Evolutionary conservation across 2,329 filamentous ascomycete genomes (phyloP).

Genomic region (Hawksworthiomyces lignivorus): DNA sequence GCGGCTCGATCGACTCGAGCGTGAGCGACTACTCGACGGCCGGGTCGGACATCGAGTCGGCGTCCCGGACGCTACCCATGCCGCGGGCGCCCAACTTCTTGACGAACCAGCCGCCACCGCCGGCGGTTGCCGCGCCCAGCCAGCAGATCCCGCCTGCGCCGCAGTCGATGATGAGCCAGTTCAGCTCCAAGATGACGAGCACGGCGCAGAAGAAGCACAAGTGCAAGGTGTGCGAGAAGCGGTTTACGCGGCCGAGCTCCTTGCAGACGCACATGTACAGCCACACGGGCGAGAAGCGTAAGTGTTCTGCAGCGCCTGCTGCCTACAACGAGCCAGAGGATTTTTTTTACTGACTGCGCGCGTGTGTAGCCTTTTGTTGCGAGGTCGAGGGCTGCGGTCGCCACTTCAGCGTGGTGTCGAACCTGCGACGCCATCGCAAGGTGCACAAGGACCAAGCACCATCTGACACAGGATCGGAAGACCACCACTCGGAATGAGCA

Average conservation of each 20-base stretch:
- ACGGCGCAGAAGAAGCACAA: slow-evolving; percentile 99
- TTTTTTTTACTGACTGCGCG: neutral
- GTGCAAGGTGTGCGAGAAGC: slow-evolving; percentile 97
- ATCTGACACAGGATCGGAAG: slow-evolving; percentile 57
- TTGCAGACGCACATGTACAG: slow-evolving; percentile 97
- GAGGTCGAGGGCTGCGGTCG: slow-evolving; percentile 92
- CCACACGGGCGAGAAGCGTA: slow-evolving; percentile 96
- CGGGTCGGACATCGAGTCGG: slow-evolving; percentile 77
- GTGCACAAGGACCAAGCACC: slow-evolving; percentile 76
- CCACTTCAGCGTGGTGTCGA: slow-evolving; percentile 95
- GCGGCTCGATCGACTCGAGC: slow-evolving; percentile 73
- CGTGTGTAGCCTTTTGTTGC: slow-evolving; percentile 70
- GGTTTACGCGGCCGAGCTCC: slow-evolving; percentile 89
- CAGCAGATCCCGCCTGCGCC: slow-evolving; percentile 60
- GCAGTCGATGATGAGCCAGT: slow-evolving; percentile 97
- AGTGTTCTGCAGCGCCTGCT: no score
- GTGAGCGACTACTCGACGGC: slow-evolving; percentile 90
- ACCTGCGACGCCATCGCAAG: slow-evolving; percentile 88
- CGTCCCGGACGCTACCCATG: slow-evolving; percentile 78
- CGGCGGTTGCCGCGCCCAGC: slow-evolving; percentile 12
- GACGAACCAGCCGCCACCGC: slow-evolving; percentile 13
- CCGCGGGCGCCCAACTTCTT: slow-evolving; percentile 64
- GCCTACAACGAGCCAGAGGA: neutral
- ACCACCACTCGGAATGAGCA: slow-evolving; percentile 52
- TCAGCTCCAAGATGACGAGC: slow-evolving; percentile 91